Base-by-base conservation (phyloP, 176 grass and related monocot species). In the Bonia amplexicaulis region DNA sequence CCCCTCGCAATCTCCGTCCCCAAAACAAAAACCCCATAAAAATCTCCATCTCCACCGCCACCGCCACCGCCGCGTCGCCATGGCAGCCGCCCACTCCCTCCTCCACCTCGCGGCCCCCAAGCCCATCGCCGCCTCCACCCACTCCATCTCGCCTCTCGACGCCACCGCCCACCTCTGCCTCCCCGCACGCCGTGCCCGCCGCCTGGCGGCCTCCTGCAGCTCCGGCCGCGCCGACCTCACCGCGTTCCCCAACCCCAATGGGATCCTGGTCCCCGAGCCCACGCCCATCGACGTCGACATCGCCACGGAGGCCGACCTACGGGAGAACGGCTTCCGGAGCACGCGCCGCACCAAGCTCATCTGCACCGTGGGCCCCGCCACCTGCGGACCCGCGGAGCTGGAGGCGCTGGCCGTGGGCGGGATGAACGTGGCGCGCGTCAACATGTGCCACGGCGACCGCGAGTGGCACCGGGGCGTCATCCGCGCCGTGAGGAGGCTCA, bases 331-430 rank as follows among this genome's bases (percentile, higher is more conserved):
- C 44, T 92, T 94, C 91, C 92, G 96, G 71, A 96, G 96, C 90
- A 96, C 96, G 67, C 88, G 96, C 76, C 85, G 96, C 83, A 99
- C 96, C 68, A 99, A 99, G 90, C 96, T 99, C 74, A 78, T 99
- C 29, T 99, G 96, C 89, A 99, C 96, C 20, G 87, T 99, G 37
- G 96, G 96, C 0, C 96, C 96, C 2, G 91, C 91, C 76, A 99
- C 93, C 33, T 89, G 94, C 86, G 84, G 69, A 33, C 14, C 89
- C 16, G 90, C 80, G 16, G 90, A 99, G 88, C 90, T 99, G n/a
- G 91, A 99, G 88, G 93, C 91, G 70, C 90, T 99, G 46, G 96
- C 96, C n/a, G 93, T 92, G 4, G 93, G 91, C 27, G 96, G 96
- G 27, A 96, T 99, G 96, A 96, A 99, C 59, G 96, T 96, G 3